These are phyloP conservation scores for Trichoderma asperellum DNA, from an alignment of 2,329 filamentous ascomycete species.

Conservation along the genomic window DNA sequence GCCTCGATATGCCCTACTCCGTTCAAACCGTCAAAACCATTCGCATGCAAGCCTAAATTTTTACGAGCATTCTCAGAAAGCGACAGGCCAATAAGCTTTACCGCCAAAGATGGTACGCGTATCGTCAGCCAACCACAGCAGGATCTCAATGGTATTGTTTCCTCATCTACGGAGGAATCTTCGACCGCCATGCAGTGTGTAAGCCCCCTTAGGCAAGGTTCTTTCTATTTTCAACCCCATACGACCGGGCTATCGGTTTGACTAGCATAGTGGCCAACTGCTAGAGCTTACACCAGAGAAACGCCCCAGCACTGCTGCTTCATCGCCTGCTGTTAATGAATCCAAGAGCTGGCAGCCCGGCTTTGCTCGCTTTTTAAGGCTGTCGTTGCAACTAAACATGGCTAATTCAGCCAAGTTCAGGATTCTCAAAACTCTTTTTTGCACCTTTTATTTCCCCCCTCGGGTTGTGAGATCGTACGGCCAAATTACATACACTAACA, in stretches of 20 bases:
- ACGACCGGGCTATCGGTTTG: constrained; percentile 1
- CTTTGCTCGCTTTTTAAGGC: neutral
- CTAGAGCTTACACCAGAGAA: constrained; percentile 14
- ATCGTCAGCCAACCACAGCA: neutral
- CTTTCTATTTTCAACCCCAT: constrained; percentile 11
- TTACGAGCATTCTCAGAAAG: neutral
- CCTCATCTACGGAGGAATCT: too few species aligned
- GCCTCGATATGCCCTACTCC: neutral
- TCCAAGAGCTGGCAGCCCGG: neutral
- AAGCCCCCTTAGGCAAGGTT: constrained; percentile 1
- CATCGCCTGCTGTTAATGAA: neutral
- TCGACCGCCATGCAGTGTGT: neutral
- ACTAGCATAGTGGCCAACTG: neutral
- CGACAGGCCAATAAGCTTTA: neutral
- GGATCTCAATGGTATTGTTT: neutral
- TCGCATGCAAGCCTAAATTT: neutral
- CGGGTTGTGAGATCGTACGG: neutral
- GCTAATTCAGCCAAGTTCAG: neutral
- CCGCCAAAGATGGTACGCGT: neutral
- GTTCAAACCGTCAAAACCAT: neutral
- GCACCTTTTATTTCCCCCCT: accelerated
- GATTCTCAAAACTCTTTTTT: neutral
- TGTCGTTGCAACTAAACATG: neutral
- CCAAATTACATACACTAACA: neutral
- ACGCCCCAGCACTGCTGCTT: neutral